Percentiles rank a stretch among this genome's conserved stretches.
Conservation (phyloP, 768 basidiomycete genomes). For the Lentinula sp. region DNA sequence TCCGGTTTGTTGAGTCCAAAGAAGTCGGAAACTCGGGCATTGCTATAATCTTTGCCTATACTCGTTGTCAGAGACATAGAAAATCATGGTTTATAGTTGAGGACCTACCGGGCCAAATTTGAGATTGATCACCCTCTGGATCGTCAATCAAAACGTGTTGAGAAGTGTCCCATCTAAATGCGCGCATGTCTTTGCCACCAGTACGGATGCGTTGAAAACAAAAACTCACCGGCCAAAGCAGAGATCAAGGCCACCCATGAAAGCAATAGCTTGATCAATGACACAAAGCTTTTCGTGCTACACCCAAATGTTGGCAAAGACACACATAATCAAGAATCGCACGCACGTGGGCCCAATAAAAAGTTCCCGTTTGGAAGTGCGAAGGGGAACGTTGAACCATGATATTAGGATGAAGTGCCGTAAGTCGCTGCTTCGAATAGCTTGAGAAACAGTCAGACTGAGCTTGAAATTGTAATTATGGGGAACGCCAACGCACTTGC, state of each 20-base stretch:
- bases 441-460: slow-evolving; percentile 22
- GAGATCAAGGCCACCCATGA: slow-evolving; percentile 96
- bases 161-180: slow-evolving; percentile 85
- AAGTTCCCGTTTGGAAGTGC: slow-evolving; percentile 95
- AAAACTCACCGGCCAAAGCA: slow-evolving; percentile 72
- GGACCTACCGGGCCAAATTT: slow-evolving; percentile 84
- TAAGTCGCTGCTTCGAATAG: slow-evolving; percentile 82
- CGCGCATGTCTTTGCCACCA: slow-evolving; percentile 4
- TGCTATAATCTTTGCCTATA: slow-evolving; percentile 91
- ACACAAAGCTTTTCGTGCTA: slow-evolving; percentile 98
- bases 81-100: background rate
- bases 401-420: slow-evolving; percentile 82
- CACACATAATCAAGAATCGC: background rate
- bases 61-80: background rate
- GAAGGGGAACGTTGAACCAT: slow-evolving; percentile 96
- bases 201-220: background rate
- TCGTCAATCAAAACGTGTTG: slow-evolving; percentile 91
- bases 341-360: slow-evolving; percentile 97
- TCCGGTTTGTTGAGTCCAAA: slow-evolving; percentile 81
- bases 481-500: slow-evolving; percentile 53
- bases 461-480: slow-evolving; percentile 1
- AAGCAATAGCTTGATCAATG: slow-evolving; percentile 94
- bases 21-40: slow-evolving; percentile 84
- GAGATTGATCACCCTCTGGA: slow-evolving; percentile 48
- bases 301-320: background rate